A percentile compares a stretch with the other conserved stretches of the same genome.
Conservation (phyloP, 805 yeast genomes). For the Groenewaldozyma salmanticensis region DNA sequence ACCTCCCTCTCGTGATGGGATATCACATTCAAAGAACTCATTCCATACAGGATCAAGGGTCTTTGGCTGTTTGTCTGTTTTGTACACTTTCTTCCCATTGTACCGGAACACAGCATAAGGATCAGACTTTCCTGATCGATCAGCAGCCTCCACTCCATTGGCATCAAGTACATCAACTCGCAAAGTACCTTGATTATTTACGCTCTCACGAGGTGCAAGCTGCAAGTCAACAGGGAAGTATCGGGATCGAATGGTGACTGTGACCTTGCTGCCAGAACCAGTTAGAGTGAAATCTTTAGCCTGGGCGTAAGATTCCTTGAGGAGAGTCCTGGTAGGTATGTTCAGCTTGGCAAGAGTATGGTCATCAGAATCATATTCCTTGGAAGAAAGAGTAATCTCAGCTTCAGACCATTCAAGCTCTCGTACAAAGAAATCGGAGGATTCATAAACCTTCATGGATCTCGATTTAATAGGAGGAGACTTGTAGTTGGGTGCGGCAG, state of each 20-base stretch:
- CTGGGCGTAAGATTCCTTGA: conserved; percentile 53
- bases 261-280: conserved; percentile 37
- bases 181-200: conserved; percentile 65
- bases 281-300: conserved; percentile 48
- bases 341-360: conserved; percentile 52
- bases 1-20: conserved; percentile 55
- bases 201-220: conserved; percentile 66
- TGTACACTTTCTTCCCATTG: conserved; percentile 55
- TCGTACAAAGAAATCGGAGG: conserved; percentile 67
- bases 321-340: conserved; percentile 55
- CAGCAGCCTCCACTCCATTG: conserved; percentile 68
- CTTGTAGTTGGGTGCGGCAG: conserved; percentile 53
- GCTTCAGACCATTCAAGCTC: conserved; percentile 69
- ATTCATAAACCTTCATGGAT: conserved; percentile 33
- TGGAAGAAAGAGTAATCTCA: conserved; percentile 51
- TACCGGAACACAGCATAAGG: conserved; percentile 70
- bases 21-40: conserved; percentile 48
- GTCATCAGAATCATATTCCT: conserved; percentile 38
- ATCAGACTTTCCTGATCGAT: conserved; percentile 85
- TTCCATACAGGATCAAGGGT: conserved; percentile 88
- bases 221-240: conserved; percentile 65
- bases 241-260: conserved; percentile 50
- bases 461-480: conserved; percentile 39
- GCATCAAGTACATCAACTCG: conserved; percentile 56
- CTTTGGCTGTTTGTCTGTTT: conserved; percentile 74